These are phyloP conservation scores for Kazachstania sp. DNA, from an alignment of 1,139 yeast genomes.

Conservation along the genomic window DNA sequence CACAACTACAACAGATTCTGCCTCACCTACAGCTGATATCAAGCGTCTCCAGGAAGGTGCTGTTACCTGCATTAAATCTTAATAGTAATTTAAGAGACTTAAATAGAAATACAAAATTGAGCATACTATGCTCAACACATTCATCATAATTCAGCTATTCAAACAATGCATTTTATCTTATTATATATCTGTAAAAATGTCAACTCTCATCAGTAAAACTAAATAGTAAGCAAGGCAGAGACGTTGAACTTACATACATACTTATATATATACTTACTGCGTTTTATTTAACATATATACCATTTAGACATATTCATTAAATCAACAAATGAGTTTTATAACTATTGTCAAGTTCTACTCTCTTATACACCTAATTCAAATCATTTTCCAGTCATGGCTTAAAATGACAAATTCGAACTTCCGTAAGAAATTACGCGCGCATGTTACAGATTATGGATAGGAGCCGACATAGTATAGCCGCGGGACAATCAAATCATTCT, in stretches of 20 bases:
- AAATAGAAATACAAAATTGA: too few species aligned
- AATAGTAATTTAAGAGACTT: constrained; percentile 4
- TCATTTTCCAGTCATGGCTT: too few species aligned
- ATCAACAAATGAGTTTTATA: background rate
- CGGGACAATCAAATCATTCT: too few species aligned
- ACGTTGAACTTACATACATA: background rate
- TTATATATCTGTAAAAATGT: background rate
- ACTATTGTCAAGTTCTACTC: too few species aligned
- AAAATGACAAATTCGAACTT: too few species aligned
- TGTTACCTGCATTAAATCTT: constrained; percentile 58
- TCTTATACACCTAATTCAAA: too few species aligned
- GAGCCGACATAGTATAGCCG: background rate
- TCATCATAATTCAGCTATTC: background rate
- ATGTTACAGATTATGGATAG: background rate
- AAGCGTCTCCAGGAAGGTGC: constrained; percentile 61
- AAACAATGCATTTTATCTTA: background rate
- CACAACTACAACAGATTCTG: background rate
- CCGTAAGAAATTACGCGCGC: too few species aligned
- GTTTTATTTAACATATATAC: background rate
- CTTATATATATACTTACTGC: background rate
- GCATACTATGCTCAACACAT: too few species aligned
- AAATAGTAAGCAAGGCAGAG: background rate
- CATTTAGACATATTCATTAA: background rate
- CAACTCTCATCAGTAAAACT: background rate
- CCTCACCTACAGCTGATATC: constrained; percentile 33